Conservation (phyloP, 257 asterid genomes). For the Misopates orontium region DNA sequence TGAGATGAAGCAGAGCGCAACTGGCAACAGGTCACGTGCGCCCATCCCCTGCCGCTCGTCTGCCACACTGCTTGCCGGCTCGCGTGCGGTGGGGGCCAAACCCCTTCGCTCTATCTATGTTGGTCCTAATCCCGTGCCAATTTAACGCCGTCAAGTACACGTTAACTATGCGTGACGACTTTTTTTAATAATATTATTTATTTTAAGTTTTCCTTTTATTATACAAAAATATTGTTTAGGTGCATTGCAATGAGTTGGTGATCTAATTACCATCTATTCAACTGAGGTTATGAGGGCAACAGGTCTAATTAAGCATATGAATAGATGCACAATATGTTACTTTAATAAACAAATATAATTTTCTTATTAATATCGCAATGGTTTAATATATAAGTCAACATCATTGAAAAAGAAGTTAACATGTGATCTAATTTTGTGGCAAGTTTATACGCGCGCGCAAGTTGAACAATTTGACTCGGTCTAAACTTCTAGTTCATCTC, state of each 20-base stretch:
- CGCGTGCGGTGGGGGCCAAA: slow-evolving; percentile 61
- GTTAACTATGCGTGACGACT: not conserved
- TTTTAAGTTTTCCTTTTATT: not conserved
- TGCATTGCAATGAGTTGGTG: not conserved
- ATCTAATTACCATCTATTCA: not conserved
- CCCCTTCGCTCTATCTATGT: not conserved
- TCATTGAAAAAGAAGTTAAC: too few species aligned
- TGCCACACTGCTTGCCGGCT: slow-evolving; percentile 49
- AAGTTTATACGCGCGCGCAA: too few species aligned
- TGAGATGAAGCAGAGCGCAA: slow-evolving; percentile 28
- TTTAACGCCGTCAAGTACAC: slow-evolving; percentile 4
- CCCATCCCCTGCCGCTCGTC: slow-evolving; percentile 68
- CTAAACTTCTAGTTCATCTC: too few species aligned
- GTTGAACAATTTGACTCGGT: too few species aligned
- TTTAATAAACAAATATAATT: too few species aligned
- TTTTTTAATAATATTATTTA: too few species aligned
- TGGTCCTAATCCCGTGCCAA: not conserved
- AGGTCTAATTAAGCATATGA: too few species aligned
- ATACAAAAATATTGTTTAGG: not conserved
- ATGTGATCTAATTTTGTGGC: too few species aligned
- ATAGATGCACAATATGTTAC: too few species aligned
- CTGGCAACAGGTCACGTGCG: slow-evolving; percentile 49
- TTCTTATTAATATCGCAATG: too few species aligned
- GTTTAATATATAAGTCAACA: too few species aligned
- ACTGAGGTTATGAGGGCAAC: too few species aligned